These are phyloP conservation scores for Coemansia sp. DNA, from an alignment of 192 early-diverging fungal genomes.

Conservation along the genomic window DNA sequence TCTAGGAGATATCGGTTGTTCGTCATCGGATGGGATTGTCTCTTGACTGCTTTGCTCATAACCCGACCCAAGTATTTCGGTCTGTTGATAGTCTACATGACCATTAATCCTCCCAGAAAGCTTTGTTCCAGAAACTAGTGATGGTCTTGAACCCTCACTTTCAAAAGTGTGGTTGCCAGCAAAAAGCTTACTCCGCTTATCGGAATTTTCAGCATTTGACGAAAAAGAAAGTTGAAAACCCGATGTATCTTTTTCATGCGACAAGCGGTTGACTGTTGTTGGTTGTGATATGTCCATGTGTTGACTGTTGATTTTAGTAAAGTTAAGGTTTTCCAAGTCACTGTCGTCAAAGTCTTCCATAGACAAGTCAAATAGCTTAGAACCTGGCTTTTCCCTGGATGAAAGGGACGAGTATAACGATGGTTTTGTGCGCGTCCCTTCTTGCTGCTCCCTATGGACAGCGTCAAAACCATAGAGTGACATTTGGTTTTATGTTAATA, in stretches of 20 bases:
- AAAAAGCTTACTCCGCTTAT: constrained; percentile 4
- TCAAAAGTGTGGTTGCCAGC: background rate
- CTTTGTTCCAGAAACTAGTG: background rate
- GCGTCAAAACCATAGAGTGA: constrained; percentile 22
- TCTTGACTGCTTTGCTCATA: constrained; percentile 3
- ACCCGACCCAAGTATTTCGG: background rate
- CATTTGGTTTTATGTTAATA: constrained; percentile 10
- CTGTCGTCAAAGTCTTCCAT: constrained; percentile 39
- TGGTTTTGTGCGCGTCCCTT: constrained; percentile 8
- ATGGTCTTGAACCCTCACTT: background rate
- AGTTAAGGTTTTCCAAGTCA: constrained; percentile 46
- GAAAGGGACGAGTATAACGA: constrained; percentile 22
- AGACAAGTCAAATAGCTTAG: constrained; percentile 28
- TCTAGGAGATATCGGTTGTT: background rate
- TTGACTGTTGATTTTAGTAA: constrained; percentile 8
- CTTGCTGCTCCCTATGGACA: constrained; percentile 4
- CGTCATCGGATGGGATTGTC: background rate
- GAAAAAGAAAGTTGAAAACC: background rate
- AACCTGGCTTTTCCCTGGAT: background rate
- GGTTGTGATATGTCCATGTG: constrained; percentile 2
- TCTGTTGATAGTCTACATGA: background rate
- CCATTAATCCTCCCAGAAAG: background rate
- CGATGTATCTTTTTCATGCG: background rate
- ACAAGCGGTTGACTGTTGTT: background rate
- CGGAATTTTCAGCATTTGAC: background rate